Evolutionary conservation across 164 flowering plant species (phyloP).

Genomic region (Brasenia schreberi): DNA sequence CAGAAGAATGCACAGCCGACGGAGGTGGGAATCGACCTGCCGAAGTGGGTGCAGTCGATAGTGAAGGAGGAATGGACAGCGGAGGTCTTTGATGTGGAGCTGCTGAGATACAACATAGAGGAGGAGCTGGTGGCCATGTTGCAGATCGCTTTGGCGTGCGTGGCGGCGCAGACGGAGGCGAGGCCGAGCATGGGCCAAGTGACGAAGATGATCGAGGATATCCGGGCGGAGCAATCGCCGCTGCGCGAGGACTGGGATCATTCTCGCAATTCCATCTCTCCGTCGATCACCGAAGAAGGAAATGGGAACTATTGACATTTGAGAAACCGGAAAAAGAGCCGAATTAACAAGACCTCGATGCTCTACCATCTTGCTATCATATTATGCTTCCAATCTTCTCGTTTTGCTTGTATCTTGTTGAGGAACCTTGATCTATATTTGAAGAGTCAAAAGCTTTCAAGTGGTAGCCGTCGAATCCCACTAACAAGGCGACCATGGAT

Average conservation of each 20-base stretch:
- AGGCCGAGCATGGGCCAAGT: constrained; percentile 83
- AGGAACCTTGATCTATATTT: too few relatives aligned
- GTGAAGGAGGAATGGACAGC: constrained; percentile 97
- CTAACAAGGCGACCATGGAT: too few relatives aligned
- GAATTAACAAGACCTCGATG: too few relatives aligned
- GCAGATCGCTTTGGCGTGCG: constrained; percentile 79
- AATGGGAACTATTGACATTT: too few relatives aligned
- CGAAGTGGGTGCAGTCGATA: constrained; percentile 82
- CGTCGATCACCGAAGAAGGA: constrained; percentile 69
- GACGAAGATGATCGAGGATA: constrained; percentile 78
- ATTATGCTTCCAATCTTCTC: too few relatives aligned
- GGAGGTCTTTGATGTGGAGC: constrained; percentile 85
- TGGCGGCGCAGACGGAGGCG: constrained; percentile 51
- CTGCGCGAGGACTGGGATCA: constrained; percentile 83
- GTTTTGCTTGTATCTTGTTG: too few relatives aligned
- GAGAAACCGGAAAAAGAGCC: too few relatives aligned
- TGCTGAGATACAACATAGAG: constrained; percentile 84
- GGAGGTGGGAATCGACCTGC: constrained; percentile 46
- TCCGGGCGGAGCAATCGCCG: constrained; percentile 88
- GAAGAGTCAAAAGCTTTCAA: too few relatives aligned
- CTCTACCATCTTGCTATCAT: too few relatives aligned
- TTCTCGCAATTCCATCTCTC: constrained; percentile 65
- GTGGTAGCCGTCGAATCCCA: too few relatives aligned
- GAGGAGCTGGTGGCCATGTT: constrained; percentile 88
- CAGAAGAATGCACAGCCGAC: constrained; percentile 39